Base-by-base conservation (phyloP, 2,329 filamentous ascomycete genomes). In the Monosporascus sp. region DNA sequence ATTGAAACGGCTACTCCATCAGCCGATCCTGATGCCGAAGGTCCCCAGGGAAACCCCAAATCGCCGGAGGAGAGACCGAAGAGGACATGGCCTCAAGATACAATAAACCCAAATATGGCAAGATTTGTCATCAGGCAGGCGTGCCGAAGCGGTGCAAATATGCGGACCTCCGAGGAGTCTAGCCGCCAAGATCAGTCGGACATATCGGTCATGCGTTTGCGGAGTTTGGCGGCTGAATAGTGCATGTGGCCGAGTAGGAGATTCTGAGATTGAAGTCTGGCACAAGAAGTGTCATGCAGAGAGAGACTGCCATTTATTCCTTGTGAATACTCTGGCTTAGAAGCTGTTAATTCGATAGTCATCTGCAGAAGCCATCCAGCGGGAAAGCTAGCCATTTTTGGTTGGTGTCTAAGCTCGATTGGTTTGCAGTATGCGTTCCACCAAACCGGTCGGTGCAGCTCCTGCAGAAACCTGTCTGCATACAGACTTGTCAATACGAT, bases 1-100 rank as follows among this genome's bases (percentile, higher is more conserved):
- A 49, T 69, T 84, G 53, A 84, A 83, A 65, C 73, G 80, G 24
- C 81, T 81, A 20, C 70, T 82, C 20, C 81, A 84, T 60, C 76
- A 79, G 55, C 81, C 81, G 8, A 68, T 84, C 17, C 64, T 81
- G 37, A 75, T 84, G 48, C 74, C 74, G 26, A 72, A 74, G 57
- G 72, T 68, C 41, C 61, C 64, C 20, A 64, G 64, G 37, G 68
- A 73, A 38, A 62, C 65, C 46, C 64, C 68, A 26, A 68, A 67
- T 52, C 65, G 70, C 52, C 68, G 67, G 53, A 64, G 65, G 53
- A 67, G 69, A 40, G 66, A 68, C 59, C 65, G 70, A 52, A 65
- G 70, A 60, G 60, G 63, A 41, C 63, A 63, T 48, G 60, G 60
- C 37, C 55, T 56, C 49, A 59, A 61, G 24, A 28, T 46, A 31